A percentile compares a stretch with the other conserved stretches of the same genome.
Evolutionary conservation across 306 rosid species (phyloP).

Genomic region (Adenanthera pavonina): DNA sequence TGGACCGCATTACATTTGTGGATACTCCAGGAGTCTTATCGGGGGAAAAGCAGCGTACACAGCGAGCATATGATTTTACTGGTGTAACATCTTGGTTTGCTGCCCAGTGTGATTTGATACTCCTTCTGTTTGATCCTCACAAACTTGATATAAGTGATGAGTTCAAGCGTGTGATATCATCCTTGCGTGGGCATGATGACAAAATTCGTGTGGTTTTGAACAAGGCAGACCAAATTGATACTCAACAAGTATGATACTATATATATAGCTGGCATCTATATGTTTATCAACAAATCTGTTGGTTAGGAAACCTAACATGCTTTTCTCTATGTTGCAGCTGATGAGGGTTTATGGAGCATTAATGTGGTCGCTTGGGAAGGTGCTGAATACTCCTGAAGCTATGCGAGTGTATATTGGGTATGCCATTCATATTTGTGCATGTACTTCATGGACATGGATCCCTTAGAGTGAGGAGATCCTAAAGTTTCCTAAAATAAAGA

Average conservation of each 20-base stretch:
- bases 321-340: constrained; percentile 55
- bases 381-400: constrained; percentile 90
- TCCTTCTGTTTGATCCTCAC: constrained; percentile 95
- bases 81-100: constrained; percentile 99
- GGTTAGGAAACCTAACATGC: neutral
- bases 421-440: constrained; percentile 20
- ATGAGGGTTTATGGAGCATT: constrained; percentile 98
- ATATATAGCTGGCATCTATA: neutral
- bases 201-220: constrained; percentile 92
- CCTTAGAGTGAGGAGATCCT: too few species aligned
- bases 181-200: constrained; percentile 88
- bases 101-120: constrained; percentile 85
- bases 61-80: constrained; percentile 84
- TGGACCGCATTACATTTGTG: constrained; percentile 89
- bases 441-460: neutral
- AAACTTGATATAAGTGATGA: constrained; percentile 98
- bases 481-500: too few species aligned
- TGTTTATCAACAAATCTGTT: constrained; percentile 1
- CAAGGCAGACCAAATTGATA: constrained; percentile 93
- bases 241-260: constrained; percentile 76
- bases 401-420: constrained; percentile 95
- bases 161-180: constrained; percentile 91
- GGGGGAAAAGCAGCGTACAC: constrained; percentile 95
- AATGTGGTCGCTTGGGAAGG: constrained; percentile 99
- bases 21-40: constrained; percentile 98